Conservation (phyloP, 805 yeast species). For the Diddensiella transvaalensis region DNA sequence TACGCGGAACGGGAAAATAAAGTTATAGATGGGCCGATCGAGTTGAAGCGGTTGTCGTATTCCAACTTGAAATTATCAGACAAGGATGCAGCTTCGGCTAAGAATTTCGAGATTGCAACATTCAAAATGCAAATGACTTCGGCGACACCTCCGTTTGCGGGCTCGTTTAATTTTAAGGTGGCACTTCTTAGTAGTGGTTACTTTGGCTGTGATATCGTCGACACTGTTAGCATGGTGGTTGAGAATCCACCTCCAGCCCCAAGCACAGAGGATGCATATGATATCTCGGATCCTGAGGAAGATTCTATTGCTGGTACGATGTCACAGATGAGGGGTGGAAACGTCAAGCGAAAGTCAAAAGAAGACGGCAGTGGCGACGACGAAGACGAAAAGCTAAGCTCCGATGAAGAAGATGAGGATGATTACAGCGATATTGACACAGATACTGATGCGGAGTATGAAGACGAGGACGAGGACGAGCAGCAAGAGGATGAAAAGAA, state of each 20-base stretch:
- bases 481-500: conserved; percentile 16
- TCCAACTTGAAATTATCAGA: conserved; percentile 52
- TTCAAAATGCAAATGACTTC: conserved; percentile 69
- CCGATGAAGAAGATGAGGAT: conserved; percentile 44
- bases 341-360: conserved; percentile 35
- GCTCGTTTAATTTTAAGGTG: conserved; percentile 65
- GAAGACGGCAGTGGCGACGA: conserved; percentile 36
- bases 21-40: conserved; percentile 64
- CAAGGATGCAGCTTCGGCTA: conserved; percentile 41
- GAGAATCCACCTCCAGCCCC: conserved; percentile 46
- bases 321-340: conserved; percentile 63
- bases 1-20: conserved; percentile 74
- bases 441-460: conserved; percentile 60
- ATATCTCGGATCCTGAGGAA: conserved; percentile 68
- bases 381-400: conserved; percentile 40
- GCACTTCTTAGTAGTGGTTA: conserved; percentile 69
- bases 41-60: conserved; percentile 49
- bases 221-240: conserved; percentile 69
- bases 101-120: conserved; percentile 54
- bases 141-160: conserved; percentile 74
- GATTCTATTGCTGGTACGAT: conserved; percentile 73
- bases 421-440: conserved; percentile 51
- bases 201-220: conserved; percentile 76
- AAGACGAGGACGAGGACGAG: conserved; percentile 21
- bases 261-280: conserved; percentile 44